Conservation (phyloP, 805 yeast genomes). For the Starmerella vitae region DNA sequence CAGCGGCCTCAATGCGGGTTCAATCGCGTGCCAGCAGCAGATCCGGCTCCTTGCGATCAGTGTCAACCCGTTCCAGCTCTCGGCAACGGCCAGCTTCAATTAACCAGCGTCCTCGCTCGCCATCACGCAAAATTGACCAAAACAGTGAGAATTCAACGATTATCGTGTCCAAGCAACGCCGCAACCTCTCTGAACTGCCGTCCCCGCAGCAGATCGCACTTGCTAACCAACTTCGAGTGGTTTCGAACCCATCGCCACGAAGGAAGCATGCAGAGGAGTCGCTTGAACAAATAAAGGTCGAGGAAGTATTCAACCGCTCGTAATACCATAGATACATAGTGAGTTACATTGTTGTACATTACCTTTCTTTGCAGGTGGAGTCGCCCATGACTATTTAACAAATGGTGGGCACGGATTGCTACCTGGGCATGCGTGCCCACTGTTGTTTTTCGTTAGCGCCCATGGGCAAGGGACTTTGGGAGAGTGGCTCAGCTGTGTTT, state of each 20-base stretch:
- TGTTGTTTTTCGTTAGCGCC: too few relatives aligned
- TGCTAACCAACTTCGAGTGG: conserved; percentile 23
- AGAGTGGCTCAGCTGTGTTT: too few relatives aligned
- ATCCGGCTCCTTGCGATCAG: background rate
- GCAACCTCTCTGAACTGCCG: conserved; percentile 21
- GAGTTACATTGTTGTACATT: too few relatives aligned
- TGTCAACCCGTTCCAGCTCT: conserved; percentile 1
- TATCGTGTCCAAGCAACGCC: conserved; percentile 10
- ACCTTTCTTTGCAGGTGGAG: too few relatives aligned
- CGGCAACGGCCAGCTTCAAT: too few relatives aligned
- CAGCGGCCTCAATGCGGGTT: background rate
- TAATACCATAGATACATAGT: too few relatives aligned
- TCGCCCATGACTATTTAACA: too few relatives aligned
- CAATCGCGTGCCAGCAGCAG: background rate
- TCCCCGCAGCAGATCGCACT: conserved; percentile 19
- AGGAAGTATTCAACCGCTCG: background rate
- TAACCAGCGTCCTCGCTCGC: conserved; percentile 3
- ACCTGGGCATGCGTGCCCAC: too few relatives aligned
- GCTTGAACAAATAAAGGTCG: background rate
- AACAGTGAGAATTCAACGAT: conserved; percentile 13
- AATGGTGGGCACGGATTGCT: too few relatives aligned
- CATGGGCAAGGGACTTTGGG: too few relatives aligned
- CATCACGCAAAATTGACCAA: background rate
- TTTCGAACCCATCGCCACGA: conserved; percentile 27
- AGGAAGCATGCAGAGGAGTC: conserved; percentile 13